phyloP scores from a whole-genome alignment of 805 yeast genomes.

The Starmerella sp. region DNA sequence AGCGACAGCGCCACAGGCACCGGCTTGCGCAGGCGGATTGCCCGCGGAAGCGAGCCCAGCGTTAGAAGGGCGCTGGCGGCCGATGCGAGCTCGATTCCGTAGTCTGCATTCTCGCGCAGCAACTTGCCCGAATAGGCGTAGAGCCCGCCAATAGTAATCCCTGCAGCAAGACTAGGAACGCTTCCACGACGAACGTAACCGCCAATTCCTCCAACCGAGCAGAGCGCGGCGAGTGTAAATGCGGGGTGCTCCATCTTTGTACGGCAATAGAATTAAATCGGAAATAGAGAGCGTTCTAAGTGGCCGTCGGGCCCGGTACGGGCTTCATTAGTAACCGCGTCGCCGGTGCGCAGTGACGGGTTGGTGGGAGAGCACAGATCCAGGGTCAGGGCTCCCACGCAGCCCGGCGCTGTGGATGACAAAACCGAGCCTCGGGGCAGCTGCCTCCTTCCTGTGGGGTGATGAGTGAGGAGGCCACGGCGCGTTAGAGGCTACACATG shows the following conservation, averaged over 20 bases:
- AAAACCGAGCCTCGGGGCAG: neutral
- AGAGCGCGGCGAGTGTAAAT: constrained; percentile 55
- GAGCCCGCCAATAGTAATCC: constrained; percentile 35
- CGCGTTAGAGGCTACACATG: no score
- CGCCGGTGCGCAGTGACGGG: neutral
- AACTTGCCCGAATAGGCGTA: constrained; percentile 45
- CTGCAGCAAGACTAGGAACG: constrained; percentile 70
- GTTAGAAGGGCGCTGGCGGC: constrained; percentile 56
- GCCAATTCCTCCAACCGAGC: constrained; percentile 58
- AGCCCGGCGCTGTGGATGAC: neutral
- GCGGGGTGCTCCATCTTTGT: constrained; percentile 59
- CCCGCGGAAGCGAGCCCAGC: constrained; percentile 64
- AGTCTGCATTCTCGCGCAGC: constrained; percentile 57
- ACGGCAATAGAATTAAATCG: neutral
- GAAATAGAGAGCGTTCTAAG: neutral
- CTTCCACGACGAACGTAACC: constrained; percentile 64
- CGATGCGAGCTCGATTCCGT: constrained; percentile 72
- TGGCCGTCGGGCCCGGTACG: constrained; percentile 1
- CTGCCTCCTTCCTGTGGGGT: no score
- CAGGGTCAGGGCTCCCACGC: no score
- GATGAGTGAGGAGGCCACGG: no score
- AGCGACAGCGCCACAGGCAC: constrained; percentile 57
- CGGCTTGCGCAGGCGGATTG: constrained; percentile 54
- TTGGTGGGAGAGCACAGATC: no score
- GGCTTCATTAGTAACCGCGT: neutral